Base-by-base conservation (phyloP, 2,329 filamentous ascomycete species). In the Scortechinia acanthostroma region DNA sequence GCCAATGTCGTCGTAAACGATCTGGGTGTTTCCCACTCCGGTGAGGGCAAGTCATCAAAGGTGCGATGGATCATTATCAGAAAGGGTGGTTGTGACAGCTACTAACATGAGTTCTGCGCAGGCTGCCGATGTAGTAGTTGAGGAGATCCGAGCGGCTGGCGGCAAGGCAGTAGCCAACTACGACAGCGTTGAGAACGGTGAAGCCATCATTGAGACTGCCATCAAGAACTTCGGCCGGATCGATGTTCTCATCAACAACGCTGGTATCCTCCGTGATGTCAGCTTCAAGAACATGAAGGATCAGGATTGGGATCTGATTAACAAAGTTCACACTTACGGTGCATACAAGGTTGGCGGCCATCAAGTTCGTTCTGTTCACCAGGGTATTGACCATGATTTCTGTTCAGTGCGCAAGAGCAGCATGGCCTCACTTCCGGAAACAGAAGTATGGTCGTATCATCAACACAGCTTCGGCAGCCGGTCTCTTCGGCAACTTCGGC, bases 251-350 rank as follows among this genome's bases (percentile, higher is more conserved):
- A 76, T 88, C 58, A 88, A 88, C 70, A 88, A 88, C 58, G 84
- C 84, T 35, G 84, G 84, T 55, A 88, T 88, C 52, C 68, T 86
- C 44, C 76, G 84, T 37, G 84, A 88, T 69, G 63, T 88, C 58
- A 83, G 79, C 66, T 88, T 88, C 66, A 87, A 86, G 73, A 88
- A 88, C 63, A 87, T 88, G 80, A 85, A 79, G 60, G 83, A 88
- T 61, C 66, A 76, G 55, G 84, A 88, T 57, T 88, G 84, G 84
- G 84, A 88, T 58, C 64, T 88, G 51, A 82, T 88, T 57, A 82
- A 83, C 63, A 76, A 72, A 53, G 84, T 88, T 37, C 84, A 88
- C 60, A 75, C 86, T 46, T 76, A 77, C 51, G 84, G 84, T 54
- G 80, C 84, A 57, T 88, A 85, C 70, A 88, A 19, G 25, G 25